A percentile compares a stretch with the other conserved stretches of the same genome.
Conservation (phyloP, 2,329 filamentous ascomycete species). For the Nemania sp. region DNA sequence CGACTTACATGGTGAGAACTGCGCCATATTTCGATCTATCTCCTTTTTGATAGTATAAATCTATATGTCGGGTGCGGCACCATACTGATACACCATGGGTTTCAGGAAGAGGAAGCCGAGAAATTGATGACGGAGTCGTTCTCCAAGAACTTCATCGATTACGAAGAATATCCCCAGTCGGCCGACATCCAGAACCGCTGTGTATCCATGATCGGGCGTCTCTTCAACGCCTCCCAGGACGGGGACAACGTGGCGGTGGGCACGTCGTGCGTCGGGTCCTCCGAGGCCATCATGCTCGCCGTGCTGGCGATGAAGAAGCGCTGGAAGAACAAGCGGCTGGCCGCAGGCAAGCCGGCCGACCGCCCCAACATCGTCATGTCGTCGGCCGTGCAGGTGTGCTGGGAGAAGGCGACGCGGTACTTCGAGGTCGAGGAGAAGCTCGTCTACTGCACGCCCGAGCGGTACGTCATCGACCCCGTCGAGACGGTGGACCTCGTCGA, state of each 20-base stretch:
- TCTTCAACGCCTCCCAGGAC: constrained; percentile 77
- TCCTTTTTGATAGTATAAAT: background rate
- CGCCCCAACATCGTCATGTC: constrained; percentile 95
- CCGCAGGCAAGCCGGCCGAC: constrained; percentile 78
- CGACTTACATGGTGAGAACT: constrained; percentile 84
- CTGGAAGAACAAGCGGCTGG: constrained; percentile 86
- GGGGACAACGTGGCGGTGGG: constrained; percentile 71
- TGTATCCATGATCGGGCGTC: constrained; percentile 84
- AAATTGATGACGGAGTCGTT: constrained; percentile 93
- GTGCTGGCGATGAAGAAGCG: constrained; percentile 93
- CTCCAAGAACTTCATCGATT: constrained; percentile 94
- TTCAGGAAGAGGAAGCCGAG: constrained; percentile 87
- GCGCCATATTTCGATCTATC: background rate
- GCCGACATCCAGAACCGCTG: constrained; percentile 91
- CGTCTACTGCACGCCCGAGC: constrained; percentile 64
- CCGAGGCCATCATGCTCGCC: constrained; percentile 83
- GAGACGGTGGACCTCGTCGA: constrained; percentile 65
- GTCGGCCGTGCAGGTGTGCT: constrained; percentile 93
- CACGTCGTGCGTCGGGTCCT: constrained; percentile 86
- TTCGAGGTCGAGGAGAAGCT: constrained; percentile 93
- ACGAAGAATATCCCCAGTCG: constrained; percentile 81
- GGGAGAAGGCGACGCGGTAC: constrained; percentile 90
- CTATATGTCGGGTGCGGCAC: background rate
- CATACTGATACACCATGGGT: background rate
- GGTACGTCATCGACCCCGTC: constrained; percentile 67